phyloP scores from a whole-genome alignment of 1,284 basidiomycete genomes.

The Irpex sp. region DNA sequence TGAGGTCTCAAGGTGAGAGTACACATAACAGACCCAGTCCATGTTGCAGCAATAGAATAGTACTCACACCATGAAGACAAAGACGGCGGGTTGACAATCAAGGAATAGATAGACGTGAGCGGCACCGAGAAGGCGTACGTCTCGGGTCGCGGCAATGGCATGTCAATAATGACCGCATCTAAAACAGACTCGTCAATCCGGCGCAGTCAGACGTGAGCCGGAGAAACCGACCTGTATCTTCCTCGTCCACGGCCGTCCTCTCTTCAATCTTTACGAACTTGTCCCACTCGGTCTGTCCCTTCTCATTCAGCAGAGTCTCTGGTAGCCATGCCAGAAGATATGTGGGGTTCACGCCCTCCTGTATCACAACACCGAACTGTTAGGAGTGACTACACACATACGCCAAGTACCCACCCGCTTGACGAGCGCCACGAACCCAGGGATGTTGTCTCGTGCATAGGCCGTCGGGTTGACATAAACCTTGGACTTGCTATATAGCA shows the following conservation, averaged over 20 bases:
- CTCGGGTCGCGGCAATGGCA: constrained; percentile 74
- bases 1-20: not conserved
- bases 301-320: constrained; percentile 74
- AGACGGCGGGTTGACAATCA: constrained; percentile 82
- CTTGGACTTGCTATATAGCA: constrained; percentile 88
- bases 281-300: constrained; percentile 75
- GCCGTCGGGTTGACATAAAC: constrained; percentile 94
- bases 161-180: constrained; percentile 79
- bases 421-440: constrained; percentile 88
- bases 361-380: constrained; percentile 7
- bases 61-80: constrained; percentile 85
- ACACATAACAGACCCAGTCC: not conserved
- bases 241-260: constrained; percentile 50
- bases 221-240: constrained; percentile 60
- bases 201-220: not conserved
- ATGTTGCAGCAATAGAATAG: not conserved
- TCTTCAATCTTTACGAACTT: constrained; percentile 84
- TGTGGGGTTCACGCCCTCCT: constrained; percentile 71
- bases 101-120: constrained; percentile 84
- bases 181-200: not conserved
- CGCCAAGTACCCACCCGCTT: constrained; percentile 55
- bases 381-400: constrained; percentile 11
- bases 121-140: constrained; percentile 96
- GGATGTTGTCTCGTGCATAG: constrained; percentile 88
- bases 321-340: constrained; percentile 87